Evolutionary conservation across 2,329 filamentous ascomycete genomes (phyloP), one percentile per base, ranked within the genome.

Genomic region (Fusarium sp.): DNA sequence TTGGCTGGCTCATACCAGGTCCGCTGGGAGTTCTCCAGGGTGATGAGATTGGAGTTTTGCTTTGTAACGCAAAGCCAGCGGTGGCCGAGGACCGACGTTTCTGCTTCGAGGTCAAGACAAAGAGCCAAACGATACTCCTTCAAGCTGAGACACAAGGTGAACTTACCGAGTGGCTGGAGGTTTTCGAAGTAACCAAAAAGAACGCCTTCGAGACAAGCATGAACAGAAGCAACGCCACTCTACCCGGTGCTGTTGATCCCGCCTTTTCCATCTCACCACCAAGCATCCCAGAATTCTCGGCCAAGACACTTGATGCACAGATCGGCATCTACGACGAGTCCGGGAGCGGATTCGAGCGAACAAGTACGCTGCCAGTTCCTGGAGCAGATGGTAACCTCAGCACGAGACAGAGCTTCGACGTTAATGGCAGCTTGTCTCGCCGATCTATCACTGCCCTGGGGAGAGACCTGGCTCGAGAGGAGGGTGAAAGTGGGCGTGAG

Each of bases 41-140:
- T 50, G 96, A 99, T 75, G 93, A 97, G 81, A 97, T 97, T 65
- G 96, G 96, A 40, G 94, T 99, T 3, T 82, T 99, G 57, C 88
- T 99, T 38, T 99, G 96, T 81, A 97, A 93, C 75, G 91, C 96
- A 53, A 93, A 95, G 74, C 93, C 94, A 16, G 93, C 94, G 0
- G 91, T 96, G 56, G 90, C 93, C 71, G 96, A 99, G 80, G 96
- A 99, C 75, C 89, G 96, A 38, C 88, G 96, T 14, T 99, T 98
- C 80, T 98, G 96, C 78, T 97, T 99, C 75, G 96, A 99, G 80
- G 91, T 99, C 75, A 99, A 98, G 83, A 99, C 96, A 2, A 99
- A 97, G 79, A 97, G 93, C 75, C 92, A 92, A 68, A 96, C 90
- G 54, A 89, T 97, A 68, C 83, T 97, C 64, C 84, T 99, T 3